A percentile compares a stretch with the other conserved stretches of the same genome.
phyloP scores from a whole-genome alignment of 306 rosid species.

The Oxytropis ochrocephala region DNA sequence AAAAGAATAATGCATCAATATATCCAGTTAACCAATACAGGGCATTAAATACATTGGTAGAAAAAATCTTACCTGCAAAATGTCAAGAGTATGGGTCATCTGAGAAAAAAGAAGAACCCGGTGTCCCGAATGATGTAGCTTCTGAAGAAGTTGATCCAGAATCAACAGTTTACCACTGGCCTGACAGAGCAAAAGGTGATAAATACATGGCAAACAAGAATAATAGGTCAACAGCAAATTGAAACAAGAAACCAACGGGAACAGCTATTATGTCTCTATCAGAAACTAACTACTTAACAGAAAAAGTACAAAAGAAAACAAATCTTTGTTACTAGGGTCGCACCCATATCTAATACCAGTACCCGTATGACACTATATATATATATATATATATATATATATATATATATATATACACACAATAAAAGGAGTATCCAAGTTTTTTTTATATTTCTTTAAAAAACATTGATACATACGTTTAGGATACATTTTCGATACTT shows the following conservation, averaged over 20 bases:
- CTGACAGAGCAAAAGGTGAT: slow-evolving; percentile 35
- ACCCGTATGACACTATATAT: too few species aligned
- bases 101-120: slow-evolving; percentile 92
- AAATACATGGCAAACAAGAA: slow-evolving; percentile 5
- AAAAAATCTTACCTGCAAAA: slow-evolving; percentile 60
- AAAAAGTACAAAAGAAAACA: not conserved
- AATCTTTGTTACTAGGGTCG: not conserved
- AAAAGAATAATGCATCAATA: slow-evolving; percentile 8
- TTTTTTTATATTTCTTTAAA: too few species aligned
- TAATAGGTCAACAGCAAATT: not conserved
- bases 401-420: too few species aligned
- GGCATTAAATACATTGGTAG: slow-evolving; percentile 3
- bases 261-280: not conserved
- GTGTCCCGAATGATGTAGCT: slow-evolving; percentile 65
- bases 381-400: too few species aligned
- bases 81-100: slow-evolving; percentile 95
- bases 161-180: slow-evolving; percentile 87
- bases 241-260: not conserved
- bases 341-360: too few species aligned
- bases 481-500: too few species aligned
- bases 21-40: slow-evolving; percentile 3
- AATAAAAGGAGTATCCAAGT: too few species aligned
- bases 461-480: too few species aligned
- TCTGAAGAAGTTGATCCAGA: slow-evolving; percentile 82
- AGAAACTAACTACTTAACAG: not conserved